Evolutionary conservation across 495 filamentous ascomycete genomes (phyloP).

Genomic region (Penicillium pancosmium): DNA sequence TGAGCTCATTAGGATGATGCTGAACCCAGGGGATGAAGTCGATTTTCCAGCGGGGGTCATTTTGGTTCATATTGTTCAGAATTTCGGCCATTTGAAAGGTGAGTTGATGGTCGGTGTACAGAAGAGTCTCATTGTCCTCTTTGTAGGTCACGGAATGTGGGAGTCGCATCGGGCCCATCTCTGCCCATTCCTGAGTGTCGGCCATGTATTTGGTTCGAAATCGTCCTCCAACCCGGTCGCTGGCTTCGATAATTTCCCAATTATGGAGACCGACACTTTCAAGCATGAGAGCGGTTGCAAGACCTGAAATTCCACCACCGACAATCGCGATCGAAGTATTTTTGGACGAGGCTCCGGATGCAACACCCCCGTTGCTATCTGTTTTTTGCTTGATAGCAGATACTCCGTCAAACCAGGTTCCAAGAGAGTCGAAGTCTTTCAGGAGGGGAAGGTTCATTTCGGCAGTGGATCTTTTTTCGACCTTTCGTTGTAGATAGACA

Average conservation of each 20-base stretch:
- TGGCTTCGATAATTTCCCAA: conserved; percentile 53
- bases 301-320: conserved; percentile 63
- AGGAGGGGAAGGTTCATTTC: conserved; percentile 20
- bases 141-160: conserved; percentile 40
- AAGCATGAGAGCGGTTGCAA: conserved; percentile 54
- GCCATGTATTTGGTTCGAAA: conserved; percentile 62
- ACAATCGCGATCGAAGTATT: conserved; percentile 54
- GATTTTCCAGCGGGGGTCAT: conserved; percentile 51
- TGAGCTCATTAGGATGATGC: conserved; percentile 52
- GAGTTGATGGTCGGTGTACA: conserved; percentile 57
- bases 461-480: conserved; percentile 12
- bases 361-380: conserved; percentile 6
- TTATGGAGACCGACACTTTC: conserved; percentile 53
- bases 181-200: conserved; percentile 60
- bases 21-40: conserved; percentile 69
- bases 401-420: conserved; percentile 34
- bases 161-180: conserved; percentile 73
- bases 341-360: conserved; percentile 14
- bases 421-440: conserved; percentile 29
- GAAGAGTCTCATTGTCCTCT: conserved; percentile 50
- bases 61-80: conserved; percentile 58
- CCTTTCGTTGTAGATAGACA: conserved; percentile 6
- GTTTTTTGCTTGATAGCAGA: conserved; percentile 20
- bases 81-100: conserved; percentile 60
- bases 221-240: conserved; percentile 54